These are phyloP conservation scores for Citrullus mucosospermus DNA, from an alignment of 306 rosid species.

Conservation along the genomic window DNA sequence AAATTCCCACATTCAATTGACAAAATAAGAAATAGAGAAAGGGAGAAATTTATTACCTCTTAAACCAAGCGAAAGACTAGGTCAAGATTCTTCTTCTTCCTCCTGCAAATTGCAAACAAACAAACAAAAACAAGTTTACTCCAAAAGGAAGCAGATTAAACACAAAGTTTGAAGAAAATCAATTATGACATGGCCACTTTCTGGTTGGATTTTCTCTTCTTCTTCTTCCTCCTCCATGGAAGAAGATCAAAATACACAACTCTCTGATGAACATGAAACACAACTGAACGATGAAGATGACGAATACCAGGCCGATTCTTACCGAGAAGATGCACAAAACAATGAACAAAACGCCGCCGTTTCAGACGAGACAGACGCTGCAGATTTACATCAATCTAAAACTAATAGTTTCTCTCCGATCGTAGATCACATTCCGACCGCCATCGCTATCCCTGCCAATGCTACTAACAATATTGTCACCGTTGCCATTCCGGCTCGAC, in stretches of 20 bases:
- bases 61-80: not conserved
- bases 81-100: not conserved
- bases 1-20: not conserved
- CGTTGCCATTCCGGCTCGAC: constrained; percentile 4
- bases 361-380: not conserved
- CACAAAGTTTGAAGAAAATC: not conserved
- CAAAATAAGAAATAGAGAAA: no score
- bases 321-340: not conserved
- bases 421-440: constrained; percentile 1
- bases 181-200: constrained; percentile 8
- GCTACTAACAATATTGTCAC: not conserved
- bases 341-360: not conserved
- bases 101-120: not conserved
- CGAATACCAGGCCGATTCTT: not conserved
- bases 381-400: not conserved
- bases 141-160: not conserved
- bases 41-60: not conserved
- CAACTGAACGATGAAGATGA: not conserved
- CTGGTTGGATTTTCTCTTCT: constrained; percentile 13
- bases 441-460: not conserved
- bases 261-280: not conserved
- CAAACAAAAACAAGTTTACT: not conserved
- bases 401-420: not conserved
- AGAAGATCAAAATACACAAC: not conserved
- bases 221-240: constrained; percentile 7